Conservation (phyloP, 192 early-diverging fungal genomes). For the Coemansia sp. region DNA sequence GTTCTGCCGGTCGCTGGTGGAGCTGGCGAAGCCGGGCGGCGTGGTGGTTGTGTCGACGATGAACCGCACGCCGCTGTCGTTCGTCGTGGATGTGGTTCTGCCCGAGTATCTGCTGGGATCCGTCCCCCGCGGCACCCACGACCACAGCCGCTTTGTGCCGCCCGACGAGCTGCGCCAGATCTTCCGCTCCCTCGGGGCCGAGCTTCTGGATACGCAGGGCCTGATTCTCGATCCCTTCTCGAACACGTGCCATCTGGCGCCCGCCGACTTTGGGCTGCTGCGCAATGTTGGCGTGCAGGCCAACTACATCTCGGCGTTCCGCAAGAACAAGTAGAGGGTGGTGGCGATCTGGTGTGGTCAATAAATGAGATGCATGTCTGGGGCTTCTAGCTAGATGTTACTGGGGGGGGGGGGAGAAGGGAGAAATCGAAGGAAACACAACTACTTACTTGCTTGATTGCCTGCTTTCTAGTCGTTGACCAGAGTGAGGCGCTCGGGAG, state of each 20-base stretch:
- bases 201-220: slow-evolving; percentile 57
- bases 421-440: no score
- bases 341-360: not conserved
- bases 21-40: slow-evolving; percentile 69
- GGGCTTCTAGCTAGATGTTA: no score
- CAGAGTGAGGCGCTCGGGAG: slow-evolving; percentile 8
- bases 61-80: slow-evolving; percentile 76
- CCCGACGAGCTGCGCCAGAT: slow-evolving; percentile 63
- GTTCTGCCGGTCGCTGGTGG: slow-evolving; percentile 70
- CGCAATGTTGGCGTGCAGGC: slow-evolving; percentile 44
- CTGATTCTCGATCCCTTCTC: slow-evolving; percentile 59
- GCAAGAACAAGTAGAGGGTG: slow-evolving; percentile 22
- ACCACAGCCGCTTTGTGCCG: slow-evolving; percentile 81
- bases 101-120: slow-evolving; percentile 79
- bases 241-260: slow-evolving; percentile 38
- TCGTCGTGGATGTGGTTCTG: slow-evolving; percentile 74
- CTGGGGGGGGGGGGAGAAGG: no score
- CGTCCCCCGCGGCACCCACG: slow-evolving; percentile 86
- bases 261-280: slow-evolving; percentile 36
- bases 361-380: no score
- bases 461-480: slow-evolving; percentile 7
- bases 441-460: not conserved
- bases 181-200: slow-evolving; percentile 45
- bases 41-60: slow-evolving; percentile 88
- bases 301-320: slow-evolving; percentile 53